Evolutionary conservation across 2,329 filamentous ascomycete genomes (phyloP).

Genomic region (Curvularia eragrostidis): DNA sequence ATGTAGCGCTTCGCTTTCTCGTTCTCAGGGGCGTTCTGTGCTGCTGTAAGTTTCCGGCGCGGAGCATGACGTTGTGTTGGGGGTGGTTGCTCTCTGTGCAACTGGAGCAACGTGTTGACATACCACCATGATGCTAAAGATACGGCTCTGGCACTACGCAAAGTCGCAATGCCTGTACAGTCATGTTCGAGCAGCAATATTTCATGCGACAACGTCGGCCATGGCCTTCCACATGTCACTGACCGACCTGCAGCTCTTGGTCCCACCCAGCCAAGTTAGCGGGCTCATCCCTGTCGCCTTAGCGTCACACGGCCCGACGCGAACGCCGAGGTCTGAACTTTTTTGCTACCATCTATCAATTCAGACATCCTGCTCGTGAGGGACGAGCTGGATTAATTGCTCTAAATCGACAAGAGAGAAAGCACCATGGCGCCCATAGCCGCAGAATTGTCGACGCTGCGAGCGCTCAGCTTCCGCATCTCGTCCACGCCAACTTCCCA

Average conservation of each 20-base stretch:
- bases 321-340: conserved; percentile 35
- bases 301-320: conserved; percentile 31
- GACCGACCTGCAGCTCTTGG: conserved; percentile 22
- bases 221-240: conserved; percentile 32
- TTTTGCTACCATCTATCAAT: conserved; percentile 18
- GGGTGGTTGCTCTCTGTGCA: neutral
- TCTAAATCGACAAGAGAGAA: neutral
- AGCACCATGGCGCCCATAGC: conserved; percentile 35
- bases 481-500: conserved; percentile 74
- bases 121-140: conserved; percentile 47
- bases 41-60: conserved; percentile 36
- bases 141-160: conserved; percentile 38
- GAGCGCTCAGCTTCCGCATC: conserved; percentile 69
- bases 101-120: conserved; percentile 20
- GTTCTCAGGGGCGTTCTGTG: conserved; percentile 59
- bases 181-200: conserved; percentile 43
- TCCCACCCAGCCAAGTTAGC: conserved; percentile 24
- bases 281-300: conserved; percentile 30
- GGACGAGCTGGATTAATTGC: neutral
- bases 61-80: conserved; percentile 43
- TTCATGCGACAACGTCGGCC: conserved; percentile 28
- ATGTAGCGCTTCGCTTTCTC: conserved; percentile 85
- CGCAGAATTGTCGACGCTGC: conserved; percentile 41
- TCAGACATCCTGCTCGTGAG: neutral
- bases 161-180: conserved; percentile 25